Evolutionary conservation across 768 basidiomycete species (phyloP), one percentile per base, ranked within the genome.

Genomic region (Hypholoma fasciculare): DNA sequence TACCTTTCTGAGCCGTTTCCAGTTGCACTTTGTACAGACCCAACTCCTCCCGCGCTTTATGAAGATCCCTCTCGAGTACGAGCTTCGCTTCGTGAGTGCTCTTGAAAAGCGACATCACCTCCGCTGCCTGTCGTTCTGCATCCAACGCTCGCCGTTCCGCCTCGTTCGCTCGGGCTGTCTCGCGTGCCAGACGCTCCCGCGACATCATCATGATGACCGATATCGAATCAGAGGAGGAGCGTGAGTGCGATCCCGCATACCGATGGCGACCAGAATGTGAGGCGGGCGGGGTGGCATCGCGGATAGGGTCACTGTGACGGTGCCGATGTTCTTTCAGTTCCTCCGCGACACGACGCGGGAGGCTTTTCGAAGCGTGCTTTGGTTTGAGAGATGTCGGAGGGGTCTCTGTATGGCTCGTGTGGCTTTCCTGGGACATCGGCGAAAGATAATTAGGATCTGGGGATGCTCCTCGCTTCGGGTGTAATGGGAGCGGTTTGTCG

Each of bases 1-100:
- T 19, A 79, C 78, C 78, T 67, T 74, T 74, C 61, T 87, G 85
- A 14, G 87, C 86, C 36, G 78, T 72, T 16, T 83, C 80, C 26
- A 86, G 69, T 73, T 86, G 83, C 1, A 81, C 49, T 65, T 84
- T 86, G 65, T 86, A 88, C 53, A 85, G 53, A 49, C 73, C 71
- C 47, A 87, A 65, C 60, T 88, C 86, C 34, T 84, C 78, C 66
- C 70, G 52, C 62, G 75, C 61, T 4, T 64, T 68, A 3, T 65
- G 52, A 8, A 79, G 58, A 7, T 74, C 72, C 30, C 65, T 63
- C 34, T 77, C 71, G 7, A 74, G 47, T 40, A 60, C 57, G 2
- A 62, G 49, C 43, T 72, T 71, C 19, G 70, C 71, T 49, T 74
- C 71, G 42, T 68, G 69, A 2, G 71, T 66, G 13, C 61, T 67